A percentile compares a stretch with the other conserved stretches of the same genome.
Conservation (phyloP, 2,329 filamentous ascomycete species). For the Paracoccidioides brasiliensis region DNA sequence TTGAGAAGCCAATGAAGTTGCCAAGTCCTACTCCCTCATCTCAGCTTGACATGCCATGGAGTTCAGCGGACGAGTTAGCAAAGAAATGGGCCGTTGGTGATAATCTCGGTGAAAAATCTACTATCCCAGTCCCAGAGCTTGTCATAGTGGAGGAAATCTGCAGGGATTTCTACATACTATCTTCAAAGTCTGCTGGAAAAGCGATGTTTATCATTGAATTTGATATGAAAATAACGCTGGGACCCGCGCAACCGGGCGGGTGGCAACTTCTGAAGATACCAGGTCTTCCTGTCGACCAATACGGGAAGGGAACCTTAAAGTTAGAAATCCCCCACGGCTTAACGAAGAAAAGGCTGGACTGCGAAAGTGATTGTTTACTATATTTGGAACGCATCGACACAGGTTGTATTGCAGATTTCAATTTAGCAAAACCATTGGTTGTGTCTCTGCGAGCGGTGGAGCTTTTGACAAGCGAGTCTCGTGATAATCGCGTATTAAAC, state of each 20-base stretch:
- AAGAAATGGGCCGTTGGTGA: background rate
- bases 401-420: background rate
- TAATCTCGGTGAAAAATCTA: background rate
- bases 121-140: background rate
- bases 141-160: background rate
- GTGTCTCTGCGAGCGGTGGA: background rate
- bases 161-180: background rate
- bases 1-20: constrained; percentile 5
- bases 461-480: background rate
- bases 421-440: background rate
- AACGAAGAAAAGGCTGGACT: background rate
- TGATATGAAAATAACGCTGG: background rate
- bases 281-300: background rate
- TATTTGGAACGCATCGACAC: background rate
- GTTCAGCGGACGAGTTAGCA: constrained; percentile 7
- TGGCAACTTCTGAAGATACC: constrained; percentile 1
- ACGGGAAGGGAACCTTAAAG: background rate
- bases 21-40: constrained; percentile 14
- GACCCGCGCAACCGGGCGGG: background rate
- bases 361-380: background rate
- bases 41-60: constrained; percentile 12
- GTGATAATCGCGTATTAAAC: background rate
- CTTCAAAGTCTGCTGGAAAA: background rate
- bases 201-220: background rate
- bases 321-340: background rate